Evolutionary conservation across 768 basidiomycete species (phyloP).

Genomic region (Kwoniella mangroviensis): DNA sequence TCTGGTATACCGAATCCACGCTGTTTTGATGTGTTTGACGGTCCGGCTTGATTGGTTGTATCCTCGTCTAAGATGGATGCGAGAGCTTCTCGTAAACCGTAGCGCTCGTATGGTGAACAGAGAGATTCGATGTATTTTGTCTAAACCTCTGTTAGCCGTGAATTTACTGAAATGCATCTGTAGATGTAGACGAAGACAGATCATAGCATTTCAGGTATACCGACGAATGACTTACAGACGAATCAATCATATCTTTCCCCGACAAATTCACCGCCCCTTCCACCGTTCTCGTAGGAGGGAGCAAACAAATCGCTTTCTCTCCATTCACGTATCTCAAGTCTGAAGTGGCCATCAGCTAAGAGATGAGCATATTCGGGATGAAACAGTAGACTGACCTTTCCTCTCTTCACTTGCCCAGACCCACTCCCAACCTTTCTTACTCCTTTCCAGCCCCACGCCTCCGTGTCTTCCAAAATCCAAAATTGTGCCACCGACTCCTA

Average conservation of each 20-base stretch:
- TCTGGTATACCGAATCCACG: neutral
- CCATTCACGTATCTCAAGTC: slow-evolving; percentile 17
- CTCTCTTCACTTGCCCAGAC: slow-evolving; percentile 25
- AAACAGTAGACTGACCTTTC: slow-evolving; percentile 6
- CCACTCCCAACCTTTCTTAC: slow-evolving; percentile 35
- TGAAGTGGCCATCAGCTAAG: neutral
- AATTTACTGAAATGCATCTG: too few relatives aligned
- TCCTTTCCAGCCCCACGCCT: slow-evolving; percentile 24
- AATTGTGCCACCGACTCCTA: slow-evolving; percentile 20
- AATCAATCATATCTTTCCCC: slow-evolving; percentile 10
- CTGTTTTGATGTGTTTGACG: slow-evolving; percentile 24
- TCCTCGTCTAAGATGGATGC: slow-evolving; percentile 13
- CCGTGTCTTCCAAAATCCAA: slow-evolving; percentile 42
- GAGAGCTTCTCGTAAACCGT: slow-evolving; percentile 23
- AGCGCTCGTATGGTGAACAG: slow-evolving; percentile 24
- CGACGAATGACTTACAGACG: slow-evolving; percentile 11
- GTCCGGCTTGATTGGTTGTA: slow-evolving; percentile 11
- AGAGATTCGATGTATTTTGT: slow-evolving; percentile 20
- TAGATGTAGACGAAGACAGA: too few relatives aligned
- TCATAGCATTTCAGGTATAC: neutral
- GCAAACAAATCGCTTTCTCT: slow-evolving; percentile 15
- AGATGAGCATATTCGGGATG: neutral
- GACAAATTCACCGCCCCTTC: neutral
- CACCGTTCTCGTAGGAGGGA: slow-evolving; percentile 21
- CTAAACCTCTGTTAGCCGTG: neutral